phyloP scores from a whole-genome alignment of 169 alveolate genomes.

The Perkinsus chesapeaki region DNA sequence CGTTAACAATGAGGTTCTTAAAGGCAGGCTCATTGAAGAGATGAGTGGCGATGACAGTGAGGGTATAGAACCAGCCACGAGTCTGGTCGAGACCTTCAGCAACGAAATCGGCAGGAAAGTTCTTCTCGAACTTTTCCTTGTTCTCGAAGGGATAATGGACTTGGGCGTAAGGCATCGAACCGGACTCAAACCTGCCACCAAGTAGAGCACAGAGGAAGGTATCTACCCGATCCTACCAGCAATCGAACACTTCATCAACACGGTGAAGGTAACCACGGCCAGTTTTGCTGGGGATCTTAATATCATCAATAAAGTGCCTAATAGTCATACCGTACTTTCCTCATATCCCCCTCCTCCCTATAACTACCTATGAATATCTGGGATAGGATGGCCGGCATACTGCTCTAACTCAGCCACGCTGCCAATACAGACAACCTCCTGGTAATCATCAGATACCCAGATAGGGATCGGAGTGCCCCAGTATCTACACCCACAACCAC shows the following conservation, averaged over 20 bases:
- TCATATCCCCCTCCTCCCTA: not conserved
- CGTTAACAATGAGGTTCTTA: constrained; percentile 89
- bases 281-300: constrained; percentile 87
- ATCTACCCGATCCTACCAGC: constrained; percentile 70
- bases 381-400: constrained; percentile 50
- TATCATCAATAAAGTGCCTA: constrained; percentile 87
- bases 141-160: constrained; percentile 93
- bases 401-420: constrained; percentile 44
- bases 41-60: constrained; percentile 84
- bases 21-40: constrained; percentile 83
- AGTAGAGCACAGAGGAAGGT: not conserved
- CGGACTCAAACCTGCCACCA: constrained; percentile 79
- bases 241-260: constrained; percentile 80
- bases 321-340: not conserved
- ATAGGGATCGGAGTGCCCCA: constrained; percentile 99
- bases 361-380: constrained; percentile 87
- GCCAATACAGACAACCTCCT: constrained; percentile 88
- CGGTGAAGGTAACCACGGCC: not conserved
- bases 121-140: constrained; percentile 69
- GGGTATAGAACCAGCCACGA: constrained; percentile 95
- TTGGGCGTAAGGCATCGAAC: constrained; percentile 97
- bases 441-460: constrained; percentile 91
- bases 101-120: constrained; percentile 98
- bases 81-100: constrained; percentile 99
- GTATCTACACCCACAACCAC: constrained; percentile 45